phyloP scores from a whole-genome alignment of 202 grass and related monocot species.

The Schoenoplectus triqueter region DNA sequence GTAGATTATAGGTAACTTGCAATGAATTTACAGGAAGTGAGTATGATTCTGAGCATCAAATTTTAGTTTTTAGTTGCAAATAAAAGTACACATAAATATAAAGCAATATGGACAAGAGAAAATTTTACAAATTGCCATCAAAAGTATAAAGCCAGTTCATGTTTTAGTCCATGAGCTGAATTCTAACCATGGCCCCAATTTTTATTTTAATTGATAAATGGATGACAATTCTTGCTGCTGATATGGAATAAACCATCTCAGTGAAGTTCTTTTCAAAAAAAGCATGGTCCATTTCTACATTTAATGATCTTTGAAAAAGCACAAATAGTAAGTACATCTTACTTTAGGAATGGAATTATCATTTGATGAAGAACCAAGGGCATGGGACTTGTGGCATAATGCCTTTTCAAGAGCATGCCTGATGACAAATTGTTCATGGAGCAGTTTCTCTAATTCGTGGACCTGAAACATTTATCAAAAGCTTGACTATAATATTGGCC shows the following conservation, averaged over 20 bases:
- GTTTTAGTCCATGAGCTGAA: not conserved
- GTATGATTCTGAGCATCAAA: not conserved
- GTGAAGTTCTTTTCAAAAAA: not conserved
- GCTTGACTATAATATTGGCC: not conserved
- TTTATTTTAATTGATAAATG: not conserved
- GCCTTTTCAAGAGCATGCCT: conserved; percentile 75
- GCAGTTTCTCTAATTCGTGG: conserved; percentile 72
- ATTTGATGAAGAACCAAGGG: conserved; percentile 45
- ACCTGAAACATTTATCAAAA: conserved; percentile 53
- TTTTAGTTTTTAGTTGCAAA: not conserved
- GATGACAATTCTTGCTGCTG: not conserved
- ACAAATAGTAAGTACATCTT: conserved; percentile 11
- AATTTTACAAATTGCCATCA: not conserved
- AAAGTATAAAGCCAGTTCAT: not conserved
- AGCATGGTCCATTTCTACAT: not conserved
- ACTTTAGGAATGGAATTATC: conserved; percentile 73
- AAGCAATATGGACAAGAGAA: not conserved
- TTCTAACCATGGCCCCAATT: not conserved
- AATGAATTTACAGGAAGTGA: not conserved
- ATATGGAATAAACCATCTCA: not conserved
- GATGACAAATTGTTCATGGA: conserved; percentile 74
- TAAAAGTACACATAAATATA: conserved; percentile 8
- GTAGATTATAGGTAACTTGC: not conserved
- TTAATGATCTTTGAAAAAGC: conserved; percentile 10
- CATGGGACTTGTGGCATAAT: conserved; percentile 56